Evolutionary conservation across 441 rosid species (phyloP).

Genomic region (Euphorbia corollata): DNA sequence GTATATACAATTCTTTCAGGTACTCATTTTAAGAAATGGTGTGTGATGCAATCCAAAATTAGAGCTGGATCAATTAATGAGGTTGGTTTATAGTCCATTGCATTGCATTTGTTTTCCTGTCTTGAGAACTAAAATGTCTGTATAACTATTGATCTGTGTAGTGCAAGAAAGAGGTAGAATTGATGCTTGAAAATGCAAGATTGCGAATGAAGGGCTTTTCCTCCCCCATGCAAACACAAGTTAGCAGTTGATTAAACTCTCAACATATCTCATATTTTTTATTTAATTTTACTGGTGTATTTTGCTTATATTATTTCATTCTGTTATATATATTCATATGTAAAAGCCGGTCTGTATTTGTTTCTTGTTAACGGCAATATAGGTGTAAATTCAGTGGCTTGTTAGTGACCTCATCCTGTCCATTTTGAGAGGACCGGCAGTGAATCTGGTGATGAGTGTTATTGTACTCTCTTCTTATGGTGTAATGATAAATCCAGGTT

Average conservation of each 20-base stretch:
- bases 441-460: too few species aligned
- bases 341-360: too few species aligned
- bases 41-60: constrained; percentile 96
- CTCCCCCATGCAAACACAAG: constrained; percentile 24
- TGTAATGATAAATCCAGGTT: constrained; percentile 11
- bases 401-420: constrained; percentile 26
- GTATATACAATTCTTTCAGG: constrained; percentile 40
- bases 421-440: constrained; percentile 21
- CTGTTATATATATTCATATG: too few species aligned
- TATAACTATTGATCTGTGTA: constrained; percentile 17
- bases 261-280: not conserved
- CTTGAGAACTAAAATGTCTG: too few species aligned
- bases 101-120: too few species aligned
- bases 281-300: not conserved
- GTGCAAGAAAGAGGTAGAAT: constrained; percentile 89
- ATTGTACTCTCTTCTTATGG: constrained; percentile 5
- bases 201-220: too few species aligned
- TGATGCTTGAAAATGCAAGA: constrained; percentile 65
- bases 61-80: constrained; percentile 73
- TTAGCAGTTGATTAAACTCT: constrained; percentile 19
- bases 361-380: constrained; percentile 17
- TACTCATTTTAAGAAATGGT: constrained; percentile 98
- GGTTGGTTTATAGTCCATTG: constrained; percentile 35
- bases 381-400: constrained; percentile 8
- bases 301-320: too few species aligned